A percentile compares a stretch with the other conserved stretches of the same genome.
Evolutionary conservation across 305 asterid genomes (phyloP).

Genomic region (Fraxinus latifolia): DNA sequence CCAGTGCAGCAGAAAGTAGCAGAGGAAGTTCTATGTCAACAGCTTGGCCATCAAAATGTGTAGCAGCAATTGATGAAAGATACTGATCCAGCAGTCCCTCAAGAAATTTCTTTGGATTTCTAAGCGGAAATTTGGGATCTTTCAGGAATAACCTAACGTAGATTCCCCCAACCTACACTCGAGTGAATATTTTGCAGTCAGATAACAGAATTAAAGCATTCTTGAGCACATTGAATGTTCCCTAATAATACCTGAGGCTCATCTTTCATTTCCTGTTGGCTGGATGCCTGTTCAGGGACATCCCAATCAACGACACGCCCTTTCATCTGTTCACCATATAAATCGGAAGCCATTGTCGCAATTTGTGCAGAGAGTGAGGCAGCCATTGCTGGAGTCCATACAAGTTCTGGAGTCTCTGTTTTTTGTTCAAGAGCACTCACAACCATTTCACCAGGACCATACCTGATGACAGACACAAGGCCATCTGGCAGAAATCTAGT

Average conservation of each 20-base stretch:
- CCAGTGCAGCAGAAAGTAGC: conserved; percentile 95
- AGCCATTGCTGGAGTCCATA: conserved; percentile 99
- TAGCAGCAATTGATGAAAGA: conserved; percentile 82
- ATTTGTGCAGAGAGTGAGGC: conserved; percentile 93
- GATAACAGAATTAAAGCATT: conserved; percentile 22
- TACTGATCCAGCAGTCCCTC: conserved; percentile 96
- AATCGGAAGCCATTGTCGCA: conserved; percentile 90
- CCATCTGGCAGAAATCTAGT: conserved; percentile 98
- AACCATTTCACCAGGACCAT: conserved; percentile 99
- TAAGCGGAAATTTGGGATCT: conserved; percentile 96
- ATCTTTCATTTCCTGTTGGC: conserved; percentile 94
- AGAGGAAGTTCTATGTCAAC: conserved; percentile 89
- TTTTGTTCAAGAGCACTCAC: conserved; percentile 86
- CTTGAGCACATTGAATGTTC: conserved; percentile 15
- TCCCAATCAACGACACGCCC: conserved; percentile 97
- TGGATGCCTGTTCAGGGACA: conserved; percentile 92
- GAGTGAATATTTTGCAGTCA: conserved; percentile 25
- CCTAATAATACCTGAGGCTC: conserved; percentile 82
- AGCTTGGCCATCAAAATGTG: conserved; percentile 73
- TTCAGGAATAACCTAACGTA: conserved; percentile 89
- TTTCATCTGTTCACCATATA: conserved; percentile 83
- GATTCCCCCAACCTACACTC: conserved; percentile 92
- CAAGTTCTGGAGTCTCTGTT: conserved; percentile 98
- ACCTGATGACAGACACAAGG: conserved; percentile 83
- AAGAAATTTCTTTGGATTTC: conserved; percentile 93